A percentile compares a stretch with the other conserved stretches of the same genome.
Evolutionary conservation across 345 rosid genomes (phyloP).

Genomic region (Citrus cavaleriei): DNA sequence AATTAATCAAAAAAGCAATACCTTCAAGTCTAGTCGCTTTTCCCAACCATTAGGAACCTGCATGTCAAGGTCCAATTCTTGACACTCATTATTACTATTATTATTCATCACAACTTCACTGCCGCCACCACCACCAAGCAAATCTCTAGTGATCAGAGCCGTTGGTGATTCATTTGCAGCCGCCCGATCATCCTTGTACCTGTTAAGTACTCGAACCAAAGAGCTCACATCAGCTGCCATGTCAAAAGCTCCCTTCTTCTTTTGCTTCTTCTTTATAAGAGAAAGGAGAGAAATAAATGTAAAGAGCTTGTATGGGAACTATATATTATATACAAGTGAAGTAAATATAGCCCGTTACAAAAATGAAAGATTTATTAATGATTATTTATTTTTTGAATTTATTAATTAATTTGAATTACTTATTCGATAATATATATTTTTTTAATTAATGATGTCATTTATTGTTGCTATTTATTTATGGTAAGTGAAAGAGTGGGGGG

Average conservation of each 20-base stretch:
- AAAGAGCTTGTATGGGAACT: background rate
- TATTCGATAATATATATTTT: background rate
- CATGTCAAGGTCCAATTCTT: conserved; percentile 83
- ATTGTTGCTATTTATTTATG: conserved; percentile 15
- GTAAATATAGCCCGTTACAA: conserved; percentile 3
- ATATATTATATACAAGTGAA: conserved; percentile 7
- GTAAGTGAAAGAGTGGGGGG: conserved; percentile 2
- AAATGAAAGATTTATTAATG: conserved; percentile 2
- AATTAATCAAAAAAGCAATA: conserved; percentile 10
- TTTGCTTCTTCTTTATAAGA: background rate
- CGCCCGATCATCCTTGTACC: conserved; percentile 42
- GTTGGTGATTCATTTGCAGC: conserved; percentile 34
- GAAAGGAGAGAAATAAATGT: conserved; percentile 3
- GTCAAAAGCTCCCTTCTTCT: background rate
- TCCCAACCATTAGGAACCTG: conserved; percentile 90
- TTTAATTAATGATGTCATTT: conserved; percentile 16
- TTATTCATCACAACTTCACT: conserved; percentile 5
- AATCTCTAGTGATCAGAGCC: conserved; percentile 62
- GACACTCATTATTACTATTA: conserved; percentile 32
- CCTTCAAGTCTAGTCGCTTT: conserved; percentile 89
- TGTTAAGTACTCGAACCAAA: conserved; percentile 34
- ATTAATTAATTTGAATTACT: background rate
- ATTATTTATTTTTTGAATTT: background rate
- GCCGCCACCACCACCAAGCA: conserved; percentile 47
- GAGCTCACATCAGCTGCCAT: conserved; percentile 72